These are phyloP conservation scores for Hypoxylon sp. DNA, from an alignment of 2,329 filamentous ascomycete genomes.

Conservation along the genomic window DNA sequence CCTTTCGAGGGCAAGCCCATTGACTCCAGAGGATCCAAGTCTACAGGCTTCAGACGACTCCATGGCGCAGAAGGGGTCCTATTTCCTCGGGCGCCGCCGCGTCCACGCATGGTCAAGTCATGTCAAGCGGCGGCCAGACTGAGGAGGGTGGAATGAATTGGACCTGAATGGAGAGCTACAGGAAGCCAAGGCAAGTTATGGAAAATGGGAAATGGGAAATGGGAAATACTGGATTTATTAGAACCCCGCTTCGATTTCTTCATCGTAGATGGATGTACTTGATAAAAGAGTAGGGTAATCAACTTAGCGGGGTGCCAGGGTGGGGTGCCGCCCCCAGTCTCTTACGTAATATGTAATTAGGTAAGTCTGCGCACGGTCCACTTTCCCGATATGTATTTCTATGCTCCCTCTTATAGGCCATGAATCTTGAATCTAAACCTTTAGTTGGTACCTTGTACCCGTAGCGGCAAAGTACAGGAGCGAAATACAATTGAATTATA, in stretches of 20 bases:
- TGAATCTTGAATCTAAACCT: slow-evolving; percentile 1
- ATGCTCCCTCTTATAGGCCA: slow-evolving; percentile 18
- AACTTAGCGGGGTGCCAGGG: slow-evolving; percentile 1
- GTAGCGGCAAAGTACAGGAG: too few relatives aligned
- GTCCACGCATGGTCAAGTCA: slow-evolving; percentile 56
- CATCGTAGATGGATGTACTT: too few relatives aligned
- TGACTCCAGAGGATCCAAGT: slow-evolving; percentile 82
- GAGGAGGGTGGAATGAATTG: neutral
- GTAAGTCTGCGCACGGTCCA: neutral
- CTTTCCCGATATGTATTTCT: slow-evolving; percentile 18
- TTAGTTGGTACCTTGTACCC: neutral
- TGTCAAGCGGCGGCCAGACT: slow-evolving; percentile 44
- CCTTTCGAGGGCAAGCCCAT: slow-evolving; percentile 93
- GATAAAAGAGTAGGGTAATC: neutral
- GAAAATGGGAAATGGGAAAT: neutral
- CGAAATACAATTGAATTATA: too few relatives aligned
- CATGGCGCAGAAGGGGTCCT: slow-evolving; percentile 70
- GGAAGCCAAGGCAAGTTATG: neutral
- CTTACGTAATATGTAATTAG: neutral
- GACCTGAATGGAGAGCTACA: neutral
- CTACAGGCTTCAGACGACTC: slow-evolving; percentile 80
- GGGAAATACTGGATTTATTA: neutral
- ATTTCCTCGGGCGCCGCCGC: slow-evolving; percentile 53
- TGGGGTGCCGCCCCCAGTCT: neutral
- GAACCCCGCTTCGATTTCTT: neutral